Conservation (phyloP, 2,329 filamentous ascomycete genomes). For the Gyromitra esculenta region DNA sequence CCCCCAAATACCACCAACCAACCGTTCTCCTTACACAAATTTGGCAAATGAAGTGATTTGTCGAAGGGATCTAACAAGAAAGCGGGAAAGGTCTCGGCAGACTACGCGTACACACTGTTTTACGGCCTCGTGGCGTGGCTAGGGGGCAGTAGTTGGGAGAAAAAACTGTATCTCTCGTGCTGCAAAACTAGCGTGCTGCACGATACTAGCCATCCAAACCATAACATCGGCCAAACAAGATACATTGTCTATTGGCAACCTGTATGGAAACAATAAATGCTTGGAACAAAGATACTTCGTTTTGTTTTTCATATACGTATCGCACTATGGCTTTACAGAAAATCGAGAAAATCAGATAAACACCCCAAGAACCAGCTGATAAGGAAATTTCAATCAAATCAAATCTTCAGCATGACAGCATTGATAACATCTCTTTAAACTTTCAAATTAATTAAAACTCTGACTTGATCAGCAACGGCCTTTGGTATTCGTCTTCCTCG, state of each 20-base stretch:
- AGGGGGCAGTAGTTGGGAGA: neutral
- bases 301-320: neutral
- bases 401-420: neutral
- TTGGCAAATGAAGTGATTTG: neutral
- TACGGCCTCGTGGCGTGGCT: neutral
- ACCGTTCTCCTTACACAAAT: too few species aligned
- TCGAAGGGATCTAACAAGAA: neutral
- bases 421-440: neutral
- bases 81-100: neutral
- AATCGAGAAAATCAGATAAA: slow-evolving; percentile 5
- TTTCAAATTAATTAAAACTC: slow-evolving; percentile 12
- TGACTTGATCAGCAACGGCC: slow-evolving; percentile 8
- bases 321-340: neutral
- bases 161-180: too few species aligned
- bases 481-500: slow-evolving; percentile 7
- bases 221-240: neutral
- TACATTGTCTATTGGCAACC: neutral
- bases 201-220: neutral
- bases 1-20: neutral
- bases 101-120: neutral
- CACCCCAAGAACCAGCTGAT: neutral
- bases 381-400: slow-evolving; percentile 3
- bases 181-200: neutral
- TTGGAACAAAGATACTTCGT: neutral
- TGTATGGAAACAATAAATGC: neutral